A percentile compares a stretch with the other conserved stretches of the same genome.
Evolutionary conservation across 805 yeast species (phyloP).

Genomic region (Dipodascopsis tothii): DNA sequence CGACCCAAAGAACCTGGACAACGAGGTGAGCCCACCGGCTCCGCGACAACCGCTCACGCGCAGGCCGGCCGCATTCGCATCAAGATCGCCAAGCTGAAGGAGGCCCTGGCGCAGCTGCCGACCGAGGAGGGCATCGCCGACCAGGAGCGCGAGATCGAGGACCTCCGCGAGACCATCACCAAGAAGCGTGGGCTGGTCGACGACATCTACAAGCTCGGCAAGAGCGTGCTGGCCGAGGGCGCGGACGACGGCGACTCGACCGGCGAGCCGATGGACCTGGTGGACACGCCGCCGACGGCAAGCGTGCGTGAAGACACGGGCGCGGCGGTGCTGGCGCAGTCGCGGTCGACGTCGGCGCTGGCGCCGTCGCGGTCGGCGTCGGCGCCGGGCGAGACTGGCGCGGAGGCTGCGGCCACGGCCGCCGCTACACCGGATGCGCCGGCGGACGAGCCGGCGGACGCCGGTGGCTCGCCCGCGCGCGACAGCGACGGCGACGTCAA

Average conservation of each 20-base stretch:
- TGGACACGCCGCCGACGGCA: no score
- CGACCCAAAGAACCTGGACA: slow-evolving; percentile 11
- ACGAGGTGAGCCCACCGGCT: slow-evolving; percentile 1
- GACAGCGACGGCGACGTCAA: background rate
- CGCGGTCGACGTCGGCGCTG: no score
- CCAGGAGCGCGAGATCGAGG: slow-evolving; percentile 1
- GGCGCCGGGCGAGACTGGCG: no score
- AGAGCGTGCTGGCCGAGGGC: background rate
- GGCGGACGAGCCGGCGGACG: no score
- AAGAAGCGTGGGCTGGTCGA: background rate
- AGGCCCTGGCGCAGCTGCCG: slow-evolving; percentile 3
- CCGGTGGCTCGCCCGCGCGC: background rate
- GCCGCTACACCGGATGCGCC: no score
- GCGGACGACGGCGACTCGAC: no score
- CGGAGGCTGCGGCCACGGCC: no score
- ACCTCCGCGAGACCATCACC: background rate
- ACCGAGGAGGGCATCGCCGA: background rate
- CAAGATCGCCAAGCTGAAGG: background rate
- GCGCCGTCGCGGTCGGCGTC: no score
- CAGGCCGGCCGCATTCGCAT: slow-evolving; percentile 11
- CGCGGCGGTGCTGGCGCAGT: no score
- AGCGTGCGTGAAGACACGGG: no score
- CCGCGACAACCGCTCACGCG: background rate
- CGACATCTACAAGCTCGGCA: background rate
- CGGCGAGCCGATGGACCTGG: no score